Evolutionary conservation across 2,329 filamentous ascomycete species (phyloP).

Genomic region (Metarhizium humberi): DNA sequence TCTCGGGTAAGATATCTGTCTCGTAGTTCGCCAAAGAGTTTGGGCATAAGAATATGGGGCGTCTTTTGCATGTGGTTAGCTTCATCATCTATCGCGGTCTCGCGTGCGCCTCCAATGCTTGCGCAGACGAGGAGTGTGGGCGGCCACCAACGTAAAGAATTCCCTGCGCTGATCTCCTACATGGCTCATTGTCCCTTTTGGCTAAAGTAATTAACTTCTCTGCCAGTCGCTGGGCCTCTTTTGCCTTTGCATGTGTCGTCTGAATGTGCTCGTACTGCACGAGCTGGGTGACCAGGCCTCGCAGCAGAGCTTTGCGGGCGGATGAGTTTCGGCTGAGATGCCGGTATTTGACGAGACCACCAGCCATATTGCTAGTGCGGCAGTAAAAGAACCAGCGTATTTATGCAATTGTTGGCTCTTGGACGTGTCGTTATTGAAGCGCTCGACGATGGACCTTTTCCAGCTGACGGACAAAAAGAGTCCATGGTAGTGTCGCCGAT

Average conservation of each 20-base stretch:
- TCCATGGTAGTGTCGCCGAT: background rate
- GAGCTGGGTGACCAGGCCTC: slow-evolving; percentile 91
- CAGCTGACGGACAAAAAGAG: background rate
- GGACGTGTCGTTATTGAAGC: background rate
- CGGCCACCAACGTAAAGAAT: slow-evolving; percentile 68
- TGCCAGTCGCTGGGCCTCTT: slow-evolving; percentile 87
- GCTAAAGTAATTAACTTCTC: slow-evolving; percentile 92
- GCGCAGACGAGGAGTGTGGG: background rate
- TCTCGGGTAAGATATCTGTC: slow-evolving; percentile 69
- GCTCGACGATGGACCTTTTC: background rate
- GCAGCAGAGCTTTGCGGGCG: slow-evolving; percentile 84
- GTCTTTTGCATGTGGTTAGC: slow-evolving; percentile 34
- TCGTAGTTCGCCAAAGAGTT: slow-evolving; percentile 77
- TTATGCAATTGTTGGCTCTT: background rate
- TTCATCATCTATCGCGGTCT: background rate
- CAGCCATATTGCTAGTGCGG: slow-evolving; percentile 55
- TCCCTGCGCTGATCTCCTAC: slow-evolving; percentile 61
- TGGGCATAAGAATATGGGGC: slow-evolving; percentile 63
- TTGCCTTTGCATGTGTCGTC: slow-evolving; percentile 94
- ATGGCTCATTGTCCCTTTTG: slow-evolving; percentile 85
- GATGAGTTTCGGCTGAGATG: slow-evolving; percentile 78
- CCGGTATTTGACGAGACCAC: slow-evolving; percentile 78
- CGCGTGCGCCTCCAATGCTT: background rate
- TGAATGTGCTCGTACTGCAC: slow-evolving; percentile 88
- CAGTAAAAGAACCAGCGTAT: background rate